Evolutionary conservation across 345 rosid species (phyloP), one percentile per base, ranked within the genome.

Genomic region (Rhodamnia rubescens): DNA sequence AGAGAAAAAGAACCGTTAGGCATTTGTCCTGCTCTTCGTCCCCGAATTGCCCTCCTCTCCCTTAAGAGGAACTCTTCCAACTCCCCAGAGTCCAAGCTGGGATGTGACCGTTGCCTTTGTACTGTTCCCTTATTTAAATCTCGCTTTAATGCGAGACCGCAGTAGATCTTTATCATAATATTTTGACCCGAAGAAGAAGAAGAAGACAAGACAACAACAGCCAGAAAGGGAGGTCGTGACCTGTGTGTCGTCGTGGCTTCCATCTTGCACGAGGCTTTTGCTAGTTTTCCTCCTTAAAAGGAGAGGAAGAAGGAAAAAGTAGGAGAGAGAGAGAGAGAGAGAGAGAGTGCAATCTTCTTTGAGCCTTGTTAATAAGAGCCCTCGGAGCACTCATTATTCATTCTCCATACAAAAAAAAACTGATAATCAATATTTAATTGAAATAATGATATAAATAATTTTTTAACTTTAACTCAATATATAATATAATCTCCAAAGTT

Each of bases 31-130:
- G 6, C 2, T 2, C 1, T 74, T 83, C 52, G 59, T 83, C 29
- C 94, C 94, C 53, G 88, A 85, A 90, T 5, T 92, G 85, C 92
- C 94, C 51, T 6, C 51, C 11, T 12, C 51, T 49, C 11, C 94
- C 86, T 85, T 5, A 59, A 86, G 85, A 16, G 47, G 47, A 36
- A 69, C 80, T 16, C 54, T 12, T 24, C 24, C 47, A 69, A 2
- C 78, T 36, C 80, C 80, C 80, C 89, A 88, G 56, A 88, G 84
- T 85, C 92, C 92, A 85, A 90, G 87, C 90, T 44, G 56, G 53
- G 53, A 91, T 89, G 74, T 91, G 90, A 92, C 94, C 94, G 94
- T 92, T 92, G 90, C 85, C 84, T 3, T 42, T 4, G 47, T 69
- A 36, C 80, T 69, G 80, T 69, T 69, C 80, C 80, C 24, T 69